phyloP scores from a whole-genome alignment of 139 green algal species.

The Pseudopediastrum boryanum region DNA sequence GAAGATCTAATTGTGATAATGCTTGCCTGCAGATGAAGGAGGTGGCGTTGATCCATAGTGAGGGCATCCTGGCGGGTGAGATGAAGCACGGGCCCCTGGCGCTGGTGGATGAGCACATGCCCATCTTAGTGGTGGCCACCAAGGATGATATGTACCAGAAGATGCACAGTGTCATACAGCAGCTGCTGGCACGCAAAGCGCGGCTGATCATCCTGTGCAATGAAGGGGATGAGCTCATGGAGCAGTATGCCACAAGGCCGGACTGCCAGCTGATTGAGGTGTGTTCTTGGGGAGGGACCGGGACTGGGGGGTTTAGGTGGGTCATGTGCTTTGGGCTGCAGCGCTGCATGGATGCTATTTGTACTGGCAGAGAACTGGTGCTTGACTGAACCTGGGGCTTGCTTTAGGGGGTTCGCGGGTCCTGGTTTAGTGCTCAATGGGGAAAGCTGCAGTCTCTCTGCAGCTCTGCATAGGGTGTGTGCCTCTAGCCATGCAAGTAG shows the following conservation, averaged over 20 bases:
- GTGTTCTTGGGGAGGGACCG: background rate
- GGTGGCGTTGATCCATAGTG: slow-evolving; percentile 93
- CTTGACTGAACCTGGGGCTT: no score
- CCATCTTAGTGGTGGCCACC: slow-evolving; percentile 93
- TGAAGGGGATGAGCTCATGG: slow-evolving; percentile 53
- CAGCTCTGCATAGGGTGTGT: no score
- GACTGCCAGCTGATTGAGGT: slow-evolving; percentile 41
- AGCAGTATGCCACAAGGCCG: slow-evolving; percentile 8
- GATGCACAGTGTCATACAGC: slow-evolving; percentile 91
- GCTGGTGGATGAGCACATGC: slow-evolving; percentile 93
- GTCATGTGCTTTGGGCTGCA: background rate
- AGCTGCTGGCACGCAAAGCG: slow-evolving; percentile 82
- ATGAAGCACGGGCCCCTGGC: slow-evolving; percentile 99
- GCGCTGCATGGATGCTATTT: no score
- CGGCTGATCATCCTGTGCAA: slow-evolving; percentile 89
- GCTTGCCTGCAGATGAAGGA: slow-evolving; percentile 79
- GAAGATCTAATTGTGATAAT: no score
- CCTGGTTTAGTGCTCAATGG: no score
- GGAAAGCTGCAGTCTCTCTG: no score
- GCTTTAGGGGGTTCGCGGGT: no score
- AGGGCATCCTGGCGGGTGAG: slow-evolving; percentile 98
- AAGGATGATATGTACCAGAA: slow-evolving; percentile 78
- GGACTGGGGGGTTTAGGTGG: slow-evolving; percentile 5
- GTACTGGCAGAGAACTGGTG: no score
- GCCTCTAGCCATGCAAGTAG: no score